Base-by-base conservation (phyloP, 306 rosid species). In the Pachyrhizus erosus region DNA sequence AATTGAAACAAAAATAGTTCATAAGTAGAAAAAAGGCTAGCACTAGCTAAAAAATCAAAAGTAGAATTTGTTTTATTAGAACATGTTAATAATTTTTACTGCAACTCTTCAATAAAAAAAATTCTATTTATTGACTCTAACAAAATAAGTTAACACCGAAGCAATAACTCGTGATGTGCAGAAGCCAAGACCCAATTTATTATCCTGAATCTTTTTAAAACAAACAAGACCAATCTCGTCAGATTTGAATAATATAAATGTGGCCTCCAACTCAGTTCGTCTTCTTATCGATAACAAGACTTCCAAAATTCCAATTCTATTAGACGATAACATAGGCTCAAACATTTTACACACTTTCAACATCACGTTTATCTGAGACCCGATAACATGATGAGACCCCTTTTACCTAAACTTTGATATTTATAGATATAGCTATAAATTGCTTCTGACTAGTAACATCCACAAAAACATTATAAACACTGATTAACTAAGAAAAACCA, bases 341-440 rank as follows among this genome's bases (percentile, higher is more conserved):
- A n/a, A n/a, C n/a, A n/a, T n/a, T n/a, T 31, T 42, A 51, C 57
- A 49, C 48, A 76, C 23, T 64, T 54, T 18, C 69, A 51, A 64
- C 7, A 0, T 14, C 2, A 70, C 18, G 52, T 48, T 70, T 17
- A 40, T 40, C 80, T 2, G 9, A 67, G 26, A 76, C 70, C 33
- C 46, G 34, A 37, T 40, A 31, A 23, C 81, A 80, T 26, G 68
- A 13, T 57, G 17, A 60, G 21, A 75, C 24, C 75, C 42, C 21
- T 13, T 17, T 77, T 42, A 71, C 77, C 61, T 58, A 81, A 64
- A 62, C 75, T 70, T 18, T 11, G 10, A 64, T 77, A 71, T 61
- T 62, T 72, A 43, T 62, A 80, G 49, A 55, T 69, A 60, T 48
- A 81, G 61, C 70, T 70, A 61, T 70, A 84, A 26, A 60, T 75